phyloP scores from a whole-genome alignment of 2,329 filamentous ascomycete genomes.

The Aspergillus versicolor region DNA sequence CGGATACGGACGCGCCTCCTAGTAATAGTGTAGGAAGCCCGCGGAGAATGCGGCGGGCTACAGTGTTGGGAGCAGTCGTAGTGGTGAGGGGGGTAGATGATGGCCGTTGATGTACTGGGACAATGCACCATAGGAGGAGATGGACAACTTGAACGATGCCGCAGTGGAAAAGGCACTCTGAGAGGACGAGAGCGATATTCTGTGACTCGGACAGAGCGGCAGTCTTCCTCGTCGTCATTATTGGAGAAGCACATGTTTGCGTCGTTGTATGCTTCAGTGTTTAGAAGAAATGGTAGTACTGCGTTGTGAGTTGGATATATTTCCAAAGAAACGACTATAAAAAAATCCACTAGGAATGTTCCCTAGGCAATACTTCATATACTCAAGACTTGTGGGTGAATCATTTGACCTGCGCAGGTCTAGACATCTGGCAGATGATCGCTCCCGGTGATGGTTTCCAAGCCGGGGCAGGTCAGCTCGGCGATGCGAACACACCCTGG shows the following conservation, averaged over 20 bases:
- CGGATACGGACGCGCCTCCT: conserved; percentile 10
- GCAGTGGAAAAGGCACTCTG: conserved; percentile 10
- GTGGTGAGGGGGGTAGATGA: conserved; percentile 3
- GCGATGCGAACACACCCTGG: not conserved
- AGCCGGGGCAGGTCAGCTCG: not conserved
- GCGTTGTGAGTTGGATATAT: no score
- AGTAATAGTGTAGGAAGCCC: conserved; percentile 16
- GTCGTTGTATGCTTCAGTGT: not conserved
- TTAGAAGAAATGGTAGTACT: not conserved
- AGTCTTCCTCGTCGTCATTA: conserved; percentile 11
- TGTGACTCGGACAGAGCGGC: conserved; percentile 11
- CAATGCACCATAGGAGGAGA: not conserved
- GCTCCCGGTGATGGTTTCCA: conserved; percentile 10
- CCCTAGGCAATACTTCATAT: not conserved
- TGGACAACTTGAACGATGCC: not conserved
- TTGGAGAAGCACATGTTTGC: conserved; percentile 20
- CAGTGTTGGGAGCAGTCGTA: not conserved
- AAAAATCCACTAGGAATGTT: not conserved
- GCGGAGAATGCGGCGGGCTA: conserved; percentile 8
- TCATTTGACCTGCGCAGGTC: conserved; percentile 15
- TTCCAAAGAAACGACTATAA: not conserved
- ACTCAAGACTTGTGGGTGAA: not conserved
- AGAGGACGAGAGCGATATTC: conserved; percentile 12
- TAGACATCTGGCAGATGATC: conserved; percentile 11
- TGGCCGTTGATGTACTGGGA: conserved; percentile 9